These are phyloP conservation scores for Candida ovalis DNA, from an alignment of 805 yeast genomes.

Conservation along the genomic window DNA sequence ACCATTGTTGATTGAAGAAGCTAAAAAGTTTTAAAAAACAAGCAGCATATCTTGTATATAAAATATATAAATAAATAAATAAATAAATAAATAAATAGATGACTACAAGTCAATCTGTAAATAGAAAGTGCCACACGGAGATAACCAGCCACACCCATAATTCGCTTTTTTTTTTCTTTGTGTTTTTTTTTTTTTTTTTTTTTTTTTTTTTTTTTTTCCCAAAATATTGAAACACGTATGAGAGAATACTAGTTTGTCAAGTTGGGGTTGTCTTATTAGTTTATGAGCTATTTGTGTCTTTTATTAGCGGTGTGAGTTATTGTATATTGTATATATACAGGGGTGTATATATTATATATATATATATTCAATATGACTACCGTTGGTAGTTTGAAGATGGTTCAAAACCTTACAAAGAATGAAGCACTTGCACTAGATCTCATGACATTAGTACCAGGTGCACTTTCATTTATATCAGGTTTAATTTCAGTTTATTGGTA, in stretches of 20 bases:
- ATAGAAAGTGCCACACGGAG: not conserved
- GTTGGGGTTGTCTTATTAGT: too few species aligned
- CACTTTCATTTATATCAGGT: slow-evolving; percentile 13
- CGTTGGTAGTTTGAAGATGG: not conserved
- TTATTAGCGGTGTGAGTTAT: too few species aligned
- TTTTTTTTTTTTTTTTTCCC: too few species aligned
- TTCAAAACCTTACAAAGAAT: slow-evolving; percentile 3
- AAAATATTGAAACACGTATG: too few species aligned
- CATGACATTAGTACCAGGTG: slow-evolving; percentile 12
- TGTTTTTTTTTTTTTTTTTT: too few species aligned
- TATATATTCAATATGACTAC: not conserved
- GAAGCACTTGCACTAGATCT: slow-evolving; percentile 7
- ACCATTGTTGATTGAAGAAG: slow-evolving; percentile 26
- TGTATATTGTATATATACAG: too few species aligned
- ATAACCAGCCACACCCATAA: too few species aligned
- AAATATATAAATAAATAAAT: not conserved
- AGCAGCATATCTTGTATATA: not conserved
- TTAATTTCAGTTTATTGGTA: slow-evolving; percentile 17
- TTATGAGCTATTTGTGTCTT: too few species aligned
- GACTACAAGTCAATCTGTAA: not conserved
- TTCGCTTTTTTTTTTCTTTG: too few species aligned
- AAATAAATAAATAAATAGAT: not conserved
- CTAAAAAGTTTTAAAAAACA: not conserved
- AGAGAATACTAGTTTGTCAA: too few species aligned
- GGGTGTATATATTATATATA: too few species aligned